Evolutionary conservation across 805 yeast species (phyloP).

Genomic region (Pichia exigua): DNA sequence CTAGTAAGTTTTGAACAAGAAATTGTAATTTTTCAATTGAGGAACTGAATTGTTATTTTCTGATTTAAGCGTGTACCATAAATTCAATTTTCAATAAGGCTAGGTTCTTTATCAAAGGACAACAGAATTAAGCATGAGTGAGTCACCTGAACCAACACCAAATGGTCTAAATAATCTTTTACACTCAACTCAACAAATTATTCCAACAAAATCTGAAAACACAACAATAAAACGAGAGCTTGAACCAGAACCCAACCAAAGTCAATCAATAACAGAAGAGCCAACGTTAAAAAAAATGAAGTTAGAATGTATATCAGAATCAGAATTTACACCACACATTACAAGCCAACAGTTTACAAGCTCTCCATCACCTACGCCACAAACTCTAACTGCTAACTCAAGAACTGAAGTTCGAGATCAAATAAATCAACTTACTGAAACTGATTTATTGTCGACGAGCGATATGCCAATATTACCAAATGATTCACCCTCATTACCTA

Average conservation of each 20-base stretch:
- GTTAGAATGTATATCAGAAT: background rate
- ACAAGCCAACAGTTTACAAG: slow-evolving; percentile 4
- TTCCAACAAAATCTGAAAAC: background rate
- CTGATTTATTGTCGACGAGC: background rate
- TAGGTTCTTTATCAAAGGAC: background rate
- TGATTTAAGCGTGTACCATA: background rate
- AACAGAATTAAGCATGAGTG: background rate
- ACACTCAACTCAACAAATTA: background rate
- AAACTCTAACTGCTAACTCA: slow-evolving; percentile 6
- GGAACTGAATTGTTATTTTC: no score
- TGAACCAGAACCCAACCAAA: background rate
- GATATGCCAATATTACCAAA: background rate
- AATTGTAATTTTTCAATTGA: no score
- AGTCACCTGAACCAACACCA: background rate
- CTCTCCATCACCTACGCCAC: slow-evolving; percentile 17
- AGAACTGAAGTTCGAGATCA: background rate
- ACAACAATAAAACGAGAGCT: background rate
- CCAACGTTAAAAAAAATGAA: background rate
- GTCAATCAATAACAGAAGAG: background rate
- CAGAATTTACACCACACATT: slow-evolving; percentile 10
- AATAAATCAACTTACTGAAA: background rate
- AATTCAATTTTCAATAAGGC: no score
- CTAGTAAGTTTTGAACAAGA: no score
- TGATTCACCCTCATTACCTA: background rate
- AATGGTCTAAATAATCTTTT: background rate